Conservation (phyloP, 2,329 filamentous ascomycete species). For the Pyricularia sp. region DNA sequence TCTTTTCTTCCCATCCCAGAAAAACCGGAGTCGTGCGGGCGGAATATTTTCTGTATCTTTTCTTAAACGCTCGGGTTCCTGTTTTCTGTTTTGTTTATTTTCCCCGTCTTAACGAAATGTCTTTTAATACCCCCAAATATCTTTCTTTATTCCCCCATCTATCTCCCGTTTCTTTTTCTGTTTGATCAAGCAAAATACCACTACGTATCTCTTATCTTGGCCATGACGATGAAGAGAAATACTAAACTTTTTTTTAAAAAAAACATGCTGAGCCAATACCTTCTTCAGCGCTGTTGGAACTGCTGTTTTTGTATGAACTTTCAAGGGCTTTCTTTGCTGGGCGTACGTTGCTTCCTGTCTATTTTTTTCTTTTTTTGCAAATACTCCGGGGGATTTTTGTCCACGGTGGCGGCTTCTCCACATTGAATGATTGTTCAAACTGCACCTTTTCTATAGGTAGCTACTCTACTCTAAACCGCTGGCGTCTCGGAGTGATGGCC, state of each 20-base stretch:
- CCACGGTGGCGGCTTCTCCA: not conserved
- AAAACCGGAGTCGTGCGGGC: not conserved
- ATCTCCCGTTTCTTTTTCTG: not conserved
- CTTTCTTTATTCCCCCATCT: conserved; percentile 3
- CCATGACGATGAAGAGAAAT: not conserved
- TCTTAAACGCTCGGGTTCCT: not conserved
- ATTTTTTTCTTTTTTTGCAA: conserved; percentile 7
- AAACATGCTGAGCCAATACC: not conserved
- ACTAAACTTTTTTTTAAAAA: not conserved
- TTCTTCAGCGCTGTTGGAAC: not conserved
- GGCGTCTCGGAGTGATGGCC: not conserved
- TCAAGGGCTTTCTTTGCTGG: conserved; percentile 8
- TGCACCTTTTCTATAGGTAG: no score
- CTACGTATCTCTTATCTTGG: not conserved
- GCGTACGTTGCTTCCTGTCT: conserved; percentile 8
- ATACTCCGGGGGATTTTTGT: conserved; percentile 25
- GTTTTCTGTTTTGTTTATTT: conserved; percentile 4
- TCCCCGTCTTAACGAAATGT: conserved; percentile 2
- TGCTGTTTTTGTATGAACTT: conserved; percentile 10
- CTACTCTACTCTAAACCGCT: not conserved
- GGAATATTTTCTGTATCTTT: conserved; percentile 4
- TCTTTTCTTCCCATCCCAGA: no score
- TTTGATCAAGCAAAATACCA: not conserved
- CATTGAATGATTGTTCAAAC: no score
- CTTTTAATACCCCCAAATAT: not conserved